Evolutionary conservation across 2,329 filamentous ascomycete genomes (phyloP).

Genomic region (Zalaria obscura): DNA sequence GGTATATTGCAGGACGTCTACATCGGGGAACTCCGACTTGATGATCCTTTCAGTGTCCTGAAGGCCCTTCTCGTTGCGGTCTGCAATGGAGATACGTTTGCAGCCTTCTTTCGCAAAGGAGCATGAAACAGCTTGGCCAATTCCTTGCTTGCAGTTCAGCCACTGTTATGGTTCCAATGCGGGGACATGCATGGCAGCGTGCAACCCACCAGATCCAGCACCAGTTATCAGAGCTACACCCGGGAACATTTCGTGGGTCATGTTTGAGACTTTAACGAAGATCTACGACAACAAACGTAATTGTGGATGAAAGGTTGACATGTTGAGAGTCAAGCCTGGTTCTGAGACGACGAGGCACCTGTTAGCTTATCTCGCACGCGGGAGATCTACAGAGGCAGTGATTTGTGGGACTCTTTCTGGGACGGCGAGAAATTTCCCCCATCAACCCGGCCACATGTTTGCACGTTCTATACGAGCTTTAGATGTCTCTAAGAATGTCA

Average conservation of each 20-base stretch:
- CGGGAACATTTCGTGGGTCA: constrained; percentile 11
- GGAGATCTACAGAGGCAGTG: too few species aligned
- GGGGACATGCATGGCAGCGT: background rate
- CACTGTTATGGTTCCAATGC: constrained; percentile 1
- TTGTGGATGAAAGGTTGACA: background rate
- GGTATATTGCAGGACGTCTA: constrained; percentile 12
- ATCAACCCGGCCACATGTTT: too few species aligned
- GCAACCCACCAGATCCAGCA: constrained; percentile 15
- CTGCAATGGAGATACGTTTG: constrained; percentile 26
- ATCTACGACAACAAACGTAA: background rate
- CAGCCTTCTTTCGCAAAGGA: constrained; percentile 33
- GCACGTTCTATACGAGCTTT: too few species aligned
- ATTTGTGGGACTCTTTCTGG: too few species aligned
- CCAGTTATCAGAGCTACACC: constrained; percentile 20
- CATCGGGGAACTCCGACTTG: constrained; percentile 11
- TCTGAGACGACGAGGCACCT: too few species aligned
- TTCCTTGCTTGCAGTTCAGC: constrained; percentile 16
- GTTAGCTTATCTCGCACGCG: too few species aligned
- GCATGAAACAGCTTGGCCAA: constrained; percentile 27
- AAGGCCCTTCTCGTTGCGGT: constrained; percentile 20
- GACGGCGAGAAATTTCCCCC: too few species aligned
- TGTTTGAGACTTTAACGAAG: background rate
- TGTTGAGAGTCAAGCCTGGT: too few species aligned
- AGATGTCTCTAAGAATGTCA: too few species aligned
- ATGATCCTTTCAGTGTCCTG: constrained; percentile 20